Conservation (phyloP, 2,329 filamentous ascomycete species). For the Pestalotiopsis sp. region DNA sequence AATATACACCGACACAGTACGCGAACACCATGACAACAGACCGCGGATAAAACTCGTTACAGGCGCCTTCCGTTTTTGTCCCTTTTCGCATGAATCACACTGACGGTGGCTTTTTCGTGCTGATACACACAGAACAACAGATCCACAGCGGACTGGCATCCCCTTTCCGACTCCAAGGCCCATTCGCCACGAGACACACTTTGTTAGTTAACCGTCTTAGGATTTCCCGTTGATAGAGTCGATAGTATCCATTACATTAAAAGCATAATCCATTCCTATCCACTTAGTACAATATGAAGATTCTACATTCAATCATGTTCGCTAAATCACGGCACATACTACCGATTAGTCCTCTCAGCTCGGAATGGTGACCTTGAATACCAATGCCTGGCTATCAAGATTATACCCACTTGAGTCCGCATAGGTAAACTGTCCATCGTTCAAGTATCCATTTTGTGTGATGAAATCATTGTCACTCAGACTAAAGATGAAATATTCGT, state of each 20-base stretch:
- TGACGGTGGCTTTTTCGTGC: constrained; percentile 12
- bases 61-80: constrained; percentile 11
- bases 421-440: constrained; percentile 59
- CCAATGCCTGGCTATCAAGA: constrained; percentile 64
- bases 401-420: constrained; percentile 58
- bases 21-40: background rate
- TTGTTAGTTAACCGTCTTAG: constrained; percentile 2
- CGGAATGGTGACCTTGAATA: constrained; percentile 57
- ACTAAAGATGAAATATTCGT: constrained; percentile 69
- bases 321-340: background rate
- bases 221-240: background rate
- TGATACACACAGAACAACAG: constrained; percentile 10
- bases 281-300: background rate
- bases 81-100: constrained; percentile 8
- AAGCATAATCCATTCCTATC: background rate
- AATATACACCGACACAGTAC: background rate
- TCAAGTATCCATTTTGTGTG: constrained; percentile 66
- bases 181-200: background rate
- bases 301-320: background rate
- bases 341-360: constrained; percentile 11
- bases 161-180: background rate
- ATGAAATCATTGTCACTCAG: constrained; percentile 77
- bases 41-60: background rate
- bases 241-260: background rate
- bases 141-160: background rate